Evolutionary conservation across 495 filamentous ascomycete species (phyloP).

Genomic region (Xylaria curta): DNA sequence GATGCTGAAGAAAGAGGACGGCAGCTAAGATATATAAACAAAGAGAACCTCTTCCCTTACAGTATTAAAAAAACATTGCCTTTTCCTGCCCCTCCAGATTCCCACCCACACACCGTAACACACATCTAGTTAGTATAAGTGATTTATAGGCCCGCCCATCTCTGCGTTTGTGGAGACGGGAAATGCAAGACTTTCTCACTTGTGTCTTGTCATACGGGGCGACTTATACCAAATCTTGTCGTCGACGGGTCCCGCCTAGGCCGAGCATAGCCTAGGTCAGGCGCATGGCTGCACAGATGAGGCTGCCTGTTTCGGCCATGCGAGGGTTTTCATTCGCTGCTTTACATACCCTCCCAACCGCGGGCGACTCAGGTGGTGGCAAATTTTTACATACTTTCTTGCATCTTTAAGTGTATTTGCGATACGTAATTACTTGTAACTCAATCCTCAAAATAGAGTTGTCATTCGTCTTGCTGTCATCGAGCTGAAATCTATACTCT

Average conservation of each 20-base stretch:
- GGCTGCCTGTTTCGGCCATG: conserved; percentile 11
- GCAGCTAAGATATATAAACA: neutral
- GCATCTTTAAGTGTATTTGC: neutral
- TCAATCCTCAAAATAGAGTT: neutral
- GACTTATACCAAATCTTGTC: neutral
- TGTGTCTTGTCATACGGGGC: neutral
- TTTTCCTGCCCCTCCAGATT: neutral
- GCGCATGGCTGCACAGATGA: conserved; percentile 16
- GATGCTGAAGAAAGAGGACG: neutral
- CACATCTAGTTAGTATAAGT: neutral
- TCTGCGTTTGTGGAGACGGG: neutral
- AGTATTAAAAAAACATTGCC: neutral
- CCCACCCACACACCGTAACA: neutral
- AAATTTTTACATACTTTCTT: conserved; percentile 12
- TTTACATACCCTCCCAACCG: neutral
- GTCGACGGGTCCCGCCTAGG: neutral
- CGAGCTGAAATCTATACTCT: neutral
- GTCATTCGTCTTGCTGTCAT: neutral
- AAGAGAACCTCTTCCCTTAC: neutral
- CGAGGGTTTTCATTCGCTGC: conserved; percentile 11
- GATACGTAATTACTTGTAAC: neutral
- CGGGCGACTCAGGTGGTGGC: neutral
- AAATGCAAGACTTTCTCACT: neutral
- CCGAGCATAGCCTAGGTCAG: conserved; percentile 9
- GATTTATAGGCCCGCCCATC: neutral